These are phyloP conservation scores for Paramecium sonneborni DNA, from an alignment of 73 alveolate species.

Conservation along the genomic window DNA sequence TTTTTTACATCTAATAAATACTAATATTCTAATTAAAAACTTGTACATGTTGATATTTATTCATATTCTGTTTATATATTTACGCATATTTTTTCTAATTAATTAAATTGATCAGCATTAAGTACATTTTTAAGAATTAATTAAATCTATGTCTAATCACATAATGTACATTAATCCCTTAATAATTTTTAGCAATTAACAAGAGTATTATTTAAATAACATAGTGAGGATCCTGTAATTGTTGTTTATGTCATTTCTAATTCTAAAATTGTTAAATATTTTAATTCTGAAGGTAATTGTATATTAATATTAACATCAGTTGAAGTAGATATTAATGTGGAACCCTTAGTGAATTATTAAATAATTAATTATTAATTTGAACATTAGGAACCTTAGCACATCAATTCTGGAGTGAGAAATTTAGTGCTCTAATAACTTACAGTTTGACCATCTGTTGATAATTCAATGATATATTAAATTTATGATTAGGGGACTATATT, in stretches of 20 bases:
- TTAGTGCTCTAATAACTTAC: background rate
- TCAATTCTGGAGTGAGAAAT: background rate
- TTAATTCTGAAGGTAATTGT: background rate
- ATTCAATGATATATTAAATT: background rate
- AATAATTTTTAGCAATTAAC: background rate
- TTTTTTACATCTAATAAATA: background rate
- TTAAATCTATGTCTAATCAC: background rate
- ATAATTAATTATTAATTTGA: background rate
- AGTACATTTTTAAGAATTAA: background rate
- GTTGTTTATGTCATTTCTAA: background rate
- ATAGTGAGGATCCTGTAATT: background rate
- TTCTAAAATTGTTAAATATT: background rate
- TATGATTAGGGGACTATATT: background rate
- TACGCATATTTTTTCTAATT: background rate
- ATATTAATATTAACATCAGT: background rate
- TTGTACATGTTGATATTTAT: background rate
- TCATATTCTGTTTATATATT: background rate
- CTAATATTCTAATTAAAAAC: background rate
- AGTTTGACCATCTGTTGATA: background rate
- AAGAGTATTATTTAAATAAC: background rate
- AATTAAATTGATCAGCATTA: background rate
- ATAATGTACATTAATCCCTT: background rate
- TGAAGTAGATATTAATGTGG: background rate
- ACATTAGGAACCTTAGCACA: background rate
- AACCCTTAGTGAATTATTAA: background rate